Percentiles rank a stretch among this genome's conserved stretches.
Evolutionary conservation across 176 grass and related monocot genomes (phyloP).

Genomic region (Bothriochloa decipiens): DNA sequence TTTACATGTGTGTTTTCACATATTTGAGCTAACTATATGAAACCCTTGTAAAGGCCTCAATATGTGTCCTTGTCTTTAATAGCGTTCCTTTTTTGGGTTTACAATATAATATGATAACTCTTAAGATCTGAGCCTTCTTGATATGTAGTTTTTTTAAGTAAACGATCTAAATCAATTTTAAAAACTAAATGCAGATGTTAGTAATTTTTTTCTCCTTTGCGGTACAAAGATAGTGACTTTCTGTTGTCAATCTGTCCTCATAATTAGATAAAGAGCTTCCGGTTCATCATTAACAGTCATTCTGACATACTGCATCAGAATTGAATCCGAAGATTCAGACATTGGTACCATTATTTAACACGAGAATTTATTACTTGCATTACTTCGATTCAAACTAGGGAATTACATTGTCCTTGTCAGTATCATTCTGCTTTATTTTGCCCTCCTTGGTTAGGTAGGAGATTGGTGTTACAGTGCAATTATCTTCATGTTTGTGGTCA

Average conservation of each 20-base stretch:
- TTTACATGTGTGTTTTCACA: conserved; percentile 28
- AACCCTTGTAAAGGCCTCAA: background rate
- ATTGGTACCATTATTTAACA: background rate
- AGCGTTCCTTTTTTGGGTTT: background rate
- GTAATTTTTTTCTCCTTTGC: background rate
- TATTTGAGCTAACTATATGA: conserved; percentile 14
- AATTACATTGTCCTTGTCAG: background rate
- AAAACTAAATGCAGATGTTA: background rate
- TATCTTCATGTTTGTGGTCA: background rate
- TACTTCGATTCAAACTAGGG: background rate
- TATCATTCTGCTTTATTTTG: background rate
- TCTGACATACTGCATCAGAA: background rate
- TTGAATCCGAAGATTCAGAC: background rate
- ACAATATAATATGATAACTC: background rate
- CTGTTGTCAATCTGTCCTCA: background rate
- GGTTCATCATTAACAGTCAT: background rate
- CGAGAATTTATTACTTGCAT: background rate
- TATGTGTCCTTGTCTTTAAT: conserved; percentile 1
- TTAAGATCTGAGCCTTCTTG: background rate
- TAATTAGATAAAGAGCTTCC: background rate
- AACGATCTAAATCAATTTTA: background rate
- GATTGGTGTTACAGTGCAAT: background rate
- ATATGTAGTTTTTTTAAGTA: background rate
- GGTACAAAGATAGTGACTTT: background rate
- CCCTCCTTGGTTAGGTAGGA: background rate